These are phyloP conservation scores for Schrenkiella parvula DNA, from an alignment of 345 rosid genomes.

Conservation along the genomic window DNA sequence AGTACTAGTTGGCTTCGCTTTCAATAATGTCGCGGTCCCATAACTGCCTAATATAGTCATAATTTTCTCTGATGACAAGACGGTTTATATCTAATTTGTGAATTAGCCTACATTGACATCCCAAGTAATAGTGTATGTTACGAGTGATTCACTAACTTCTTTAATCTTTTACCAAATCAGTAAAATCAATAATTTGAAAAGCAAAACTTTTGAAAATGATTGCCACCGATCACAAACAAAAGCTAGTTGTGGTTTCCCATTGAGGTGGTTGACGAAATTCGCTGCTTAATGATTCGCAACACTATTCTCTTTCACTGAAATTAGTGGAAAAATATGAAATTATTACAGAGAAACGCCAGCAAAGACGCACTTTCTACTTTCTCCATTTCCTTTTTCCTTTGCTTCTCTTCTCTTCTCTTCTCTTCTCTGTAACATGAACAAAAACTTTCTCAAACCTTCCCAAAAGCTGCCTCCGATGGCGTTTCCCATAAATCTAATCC, in stretches of 20 bases:
- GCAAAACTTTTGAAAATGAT: constrained; percentile 19
- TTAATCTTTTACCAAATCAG: constrained; percentile 4
- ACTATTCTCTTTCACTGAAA: not conserved
- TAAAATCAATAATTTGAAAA: not conserved
- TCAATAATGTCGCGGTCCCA: too few relatives aligned
- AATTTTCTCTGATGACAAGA: too few relatives aligned
- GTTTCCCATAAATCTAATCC: not conserved
- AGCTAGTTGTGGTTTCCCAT: constrained; percentile 21
- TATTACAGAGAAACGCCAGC: constrained; percentile 26
- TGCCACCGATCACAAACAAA: constrained; percentile 10
- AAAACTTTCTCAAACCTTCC: not conserved
- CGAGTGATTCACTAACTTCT: not conserved
- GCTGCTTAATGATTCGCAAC: constrained; percentile 16
- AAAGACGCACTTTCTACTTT: constrained; percentile 24
- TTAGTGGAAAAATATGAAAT: constrained; percentile 16
- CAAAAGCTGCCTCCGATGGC: constrained; percentile 26
- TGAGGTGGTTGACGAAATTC: constrained; percentile 22
- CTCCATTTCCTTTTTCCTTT: not conserved
- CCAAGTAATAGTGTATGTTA: not conserved
- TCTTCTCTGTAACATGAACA: not conserved
- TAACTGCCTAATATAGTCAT: too few relatives aligned
- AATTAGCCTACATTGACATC: not conserved
- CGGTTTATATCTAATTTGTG: too few relatives aligned
- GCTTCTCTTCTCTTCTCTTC: not conserved
- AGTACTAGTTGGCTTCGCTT: too few relatives aligned